Evolutionary conservation across 768 basidiomycete genomes (phyloP).

Genomic region (Termitomyces sp.): DNA sequence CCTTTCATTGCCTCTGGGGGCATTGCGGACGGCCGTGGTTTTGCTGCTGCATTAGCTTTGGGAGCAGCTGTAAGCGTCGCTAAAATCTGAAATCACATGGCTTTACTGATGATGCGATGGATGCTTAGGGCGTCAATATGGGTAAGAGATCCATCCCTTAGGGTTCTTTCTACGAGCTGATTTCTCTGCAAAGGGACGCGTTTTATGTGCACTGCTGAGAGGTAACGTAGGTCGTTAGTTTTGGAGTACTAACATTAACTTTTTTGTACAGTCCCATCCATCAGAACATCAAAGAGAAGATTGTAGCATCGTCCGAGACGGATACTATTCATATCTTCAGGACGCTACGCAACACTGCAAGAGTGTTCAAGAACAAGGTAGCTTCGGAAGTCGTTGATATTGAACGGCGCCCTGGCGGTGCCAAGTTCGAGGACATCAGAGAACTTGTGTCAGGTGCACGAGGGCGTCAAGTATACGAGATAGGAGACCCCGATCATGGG

Average conservation of each 20-base stretch:
- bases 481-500: conserved; percentile 81
- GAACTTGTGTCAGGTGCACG: conserved; percentile 72
- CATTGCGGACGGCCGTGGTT: conserved; percentile 79
- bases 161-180: conserved; percentile 15
- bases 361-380: conserved; percentile 85
- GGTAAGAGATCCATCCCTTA: conserved; percentile 29
- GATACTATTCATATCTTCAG: conserved; percentile 91
- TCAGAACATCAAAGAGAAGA: conserved; percentile 85
- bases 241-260: not conserved
- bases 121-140: conserved; percentile 78
- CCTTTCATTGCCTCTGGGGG: conserved; percentile 93
- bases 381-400: conserved; percentile 80
- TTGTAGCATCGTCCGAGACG: conserved; percentile 75
- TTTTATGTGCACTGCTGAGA: conserved; percentile 90
- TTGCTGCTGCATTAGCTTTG: conserved; percentile 76
- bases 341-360: conserved; percentile 75
- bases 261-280: conserved; percentile 65
- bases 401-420: conserved; percentile 76
- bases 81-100: not conserved
- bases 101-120: not conserved
- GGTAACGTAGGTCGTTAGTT: conserved; percentile 30
- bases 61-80: conserved; percentile 63
- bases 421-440: conserved; percentile 80
- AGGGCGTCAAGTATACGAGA: conserved; percentile 73
- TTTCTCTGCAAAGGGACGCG: conserved; percentile 50